Conservation (phyloP, 129 eudicot species). For the Heracleum sosnowskyi region DNA sequence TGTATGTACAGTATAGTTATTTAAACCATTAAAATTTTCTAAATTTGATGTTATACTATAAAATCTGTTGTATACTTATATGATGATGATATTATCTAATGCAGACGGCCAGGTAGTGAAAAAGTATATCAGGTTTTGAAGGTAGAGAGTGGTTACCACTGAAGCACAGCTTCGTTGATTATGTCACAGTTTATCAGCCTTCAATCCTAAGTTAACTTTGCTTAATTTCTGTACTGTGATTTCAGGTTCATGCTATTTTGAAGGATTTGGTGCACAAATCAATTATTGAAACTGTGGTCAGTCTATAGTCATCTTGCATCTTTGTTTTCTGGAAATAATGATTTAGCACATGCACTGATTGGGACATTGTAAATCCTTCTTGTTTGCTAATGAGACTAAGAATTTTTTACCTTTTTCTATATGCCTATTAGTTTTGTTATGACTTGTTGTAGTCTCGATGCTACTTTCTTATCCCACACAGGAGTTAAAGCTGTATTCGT, state of each 20-base stretch:
- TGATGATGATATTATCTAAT: conserved; percentile 9
- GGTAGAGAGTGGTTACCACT: neutral
- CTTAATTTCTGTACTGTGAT: too few species aligned
- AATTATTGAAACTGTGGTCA: too few species aligned
- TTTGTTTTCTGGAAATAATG: too few species aligned
- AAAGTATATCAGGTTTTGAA: conserved; percentile 57
- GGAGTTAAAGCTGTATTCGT: conserved; percentile 88
- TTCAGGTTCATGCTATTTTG: too few species aligned
- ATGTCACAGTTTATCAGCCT: too few species aligned
- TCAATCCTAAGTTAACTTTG: too few species aligned
- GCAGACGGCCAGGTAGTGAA: conserved; percentile 96
- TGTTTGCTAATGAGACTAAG: too few species aligned
- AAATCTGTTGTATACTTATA: neutral
- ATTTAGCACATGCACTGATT: too few species aligned
- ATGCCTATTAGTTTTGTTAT: neutral
- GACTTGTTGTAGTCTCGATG: neutral
- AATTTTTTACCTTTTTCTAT: too few species aligned
- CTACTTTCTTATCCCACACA: conserved; percentile 22
- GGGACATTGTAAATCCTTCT: too few species aligned
- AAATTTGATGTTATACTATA: neutral
- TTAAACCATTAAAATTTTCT: neutral
- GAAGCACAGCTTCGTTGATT: neutral
- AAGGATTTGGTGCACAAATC: too few species aligned
- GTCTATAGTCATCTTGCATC: too few species aligned
- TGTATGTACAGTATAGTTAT: conserved; percentile 36